Evolutionary conservation across 2,329 filamentous ascomycete species (phyloP).

Genomic region (Lachnellula willkommii): DNA sequence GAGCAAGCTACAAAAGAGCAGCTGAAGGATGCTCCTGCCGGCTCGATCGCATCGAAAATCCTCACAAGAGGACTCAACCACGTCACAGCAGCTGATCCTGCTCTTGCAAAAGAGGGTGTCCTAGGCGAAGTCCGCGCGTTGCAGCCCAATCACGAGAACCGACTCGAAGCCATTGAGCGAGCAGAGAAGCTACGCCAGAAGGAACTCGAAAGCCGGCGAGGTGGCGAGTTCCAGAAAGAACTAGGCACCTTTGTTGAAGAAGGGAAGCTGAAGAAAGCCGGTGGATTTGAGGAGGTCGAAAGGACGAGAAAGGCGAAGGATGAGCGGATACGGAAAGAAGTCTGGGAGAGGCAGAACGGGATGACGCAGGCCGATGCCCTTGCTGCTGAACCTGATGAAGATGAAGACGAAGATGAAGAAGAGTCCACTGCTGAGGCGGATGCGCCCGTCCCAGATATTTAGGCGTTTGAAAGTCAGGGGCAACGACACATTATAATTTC

Average conservation of each 20-base stretch:
- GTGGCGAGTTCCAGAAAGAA: constrained; percentile 74
- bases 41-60: constrained; percentile 42
- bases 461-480: too few species aligned
- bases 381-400: constrained; percentile 4
- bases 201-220: constrained; percentile 71
- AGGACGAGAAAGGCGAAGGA: constrained; percentile 78
- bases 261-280: constrained; percentile 90
- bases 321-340: constrained; percentile 76
- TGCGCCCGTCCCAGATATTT: too few species aligned
- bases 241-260: constrained; percentile 80
- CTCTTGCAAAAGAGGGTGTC: constrained; percentile 81
- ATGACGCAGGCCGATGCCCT: constrained; percentile 28
- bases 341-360: constrained; percentile 63
- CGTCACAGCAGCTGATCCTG: constrained; percentile 58
- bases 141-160: constrained; percentile 87
- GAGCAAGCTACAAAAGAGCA: constrained; percentile 99
- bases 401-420: not conserved
- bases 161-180: constrained; percentile 93
- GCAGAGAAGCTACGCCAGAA: constrained; percentile 87
- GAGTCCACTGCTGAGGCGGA: not conserved
- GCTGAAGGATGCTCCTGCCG: constrained; percentile 65
- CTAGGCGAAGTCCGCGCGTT: constrained; percentile 89
- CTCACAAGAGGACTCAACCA: constrained; percentile 53
- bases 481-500: too few species aligned
- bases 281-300: constrained; percentile 91